Percentiles rank a stretch among this genome's conserved stretches.
These are phyloP conservation scores for Coniophora puteana DNA, from an alignment of 1,284 basidiomycete species.

Conservation along the genomic window DNA sequence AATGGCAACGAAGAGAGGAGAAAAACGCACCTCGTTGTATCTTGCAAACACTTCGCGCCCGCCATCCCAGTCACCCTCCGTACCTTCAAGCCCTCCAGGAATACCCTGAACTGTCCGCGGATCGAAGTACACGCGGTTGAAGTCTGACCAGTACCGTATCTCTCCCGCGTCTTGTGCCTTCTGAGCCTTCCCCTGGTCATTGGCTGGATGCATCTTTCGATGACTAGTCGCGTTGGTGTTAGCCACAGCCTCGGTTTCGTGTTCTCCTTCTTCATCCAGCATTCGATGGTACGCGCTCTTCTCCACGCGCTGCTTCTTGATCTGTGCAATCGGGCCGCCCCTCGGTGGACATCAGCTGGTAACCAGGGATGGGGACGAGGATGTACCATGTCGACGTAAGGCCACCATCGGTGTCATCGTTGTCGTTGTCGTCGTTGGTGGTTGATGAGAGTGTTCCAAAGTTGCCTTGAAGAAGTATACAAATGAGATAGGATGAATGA, in stretches of 20 bases:
- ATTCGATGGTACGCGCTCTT: conserved; percentile 53
- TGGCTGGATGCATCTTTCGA: conserved; percentile 16
- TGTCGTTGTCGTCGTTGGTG: conserved; percentile 28
- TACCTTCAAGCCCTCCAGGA: conserved; percentile 47
- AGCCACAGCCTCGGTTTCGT: conserved; percentile 17
- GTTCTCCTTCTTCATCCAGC: conserved; percentile 35
- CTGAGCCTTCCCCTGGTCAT: too few species aligned
- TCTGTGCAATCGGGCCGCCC: conserved; percentile 44
- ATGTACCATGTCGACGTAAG: conserved; percentile 23
- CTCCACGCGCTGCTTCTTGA: conserved; percentile 48
- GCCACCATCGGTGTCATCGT: conserved; percentile 19
- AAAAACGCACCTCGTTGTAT: conserved; percentile 47
- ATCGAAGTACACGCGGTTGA: conserved; percentile 62
- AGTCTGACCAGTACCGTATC: conserved; percentile 79
- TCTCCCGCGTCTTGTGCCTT: too few species aligned
- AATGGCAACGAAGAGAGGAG: background rate
- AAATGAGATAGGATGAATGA: conserved; percentile 5
- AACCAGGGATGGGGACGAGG: conserved; percentile 2
- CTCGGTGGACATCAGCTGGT: conserved; percentile 40
- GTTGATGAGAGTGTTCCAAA: conserved; percentile 54
- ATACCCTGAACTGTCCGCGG: conserved; percentile 63
- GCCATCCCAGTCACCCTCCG: conserved; percentile 52
- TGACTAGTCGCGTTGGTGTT: conserved; percentile 13
- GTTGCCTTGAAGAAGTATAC: conserved; percentile 40
- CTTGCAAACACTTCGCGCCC: conserved; percentile 49